Base-by-base conservation (phyloP, 1,284 basidiomycete species). In the Ustilago trichophora region DNA sequence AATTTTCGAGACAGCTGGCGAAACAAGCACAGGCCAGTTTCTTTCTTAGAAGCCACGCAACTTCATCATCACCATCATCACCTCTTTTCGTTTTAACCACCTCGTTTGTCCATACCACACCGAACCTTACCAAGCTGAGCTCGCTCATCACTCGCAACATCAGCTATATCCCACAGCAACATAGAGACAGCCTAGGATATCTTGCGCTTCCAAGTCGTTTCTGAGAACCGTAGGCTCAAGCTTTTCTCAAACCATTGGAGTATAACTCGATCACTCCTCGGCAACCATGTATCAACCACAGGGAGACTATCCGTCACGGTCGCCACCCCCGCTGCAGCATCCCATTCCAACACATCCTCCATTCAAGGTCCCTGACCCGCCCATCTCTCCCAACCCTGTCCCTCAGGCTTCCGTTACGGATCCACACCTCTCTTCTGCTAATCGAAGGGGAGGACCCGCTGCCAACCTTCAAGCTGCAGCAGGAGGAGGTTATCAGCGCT, bases 331-430 rank as follows among this genome's bases (percentile, higher is more conserved):
- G 22, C 71, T 80, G 22, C 77, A 78, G 42, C 78, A 80, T 35
- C 78, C 78, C 21, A 72, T 80, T n/a, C 77, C 78, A 8, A 80
- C 73, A 33, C 78, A 80, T 42, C 78, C 78, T 9, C 70, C 75
- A 1, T 69, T 74, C 48, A 68, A 67, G 21, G 74, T 76, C 7
- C 73, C 75, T 22, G 74, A 73, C 24, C 73, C 76, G 48, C 72
- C 73, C 18, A 56, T 70, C 37, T 65, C 75, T 18, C 60, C 75
- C 25, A 64, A 65, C 25, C 57, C 52, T 3, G 56, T 52, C 16
- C 53, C 70, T n/a, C 50, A 59, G 25, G 34, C 48, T 6, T 46
- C 50, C 21, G 49, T 63, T 19, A 34, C 56, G 7, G 58, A 73
- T 25, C 71, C 73, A 16, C 60, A 75, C 36, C 37, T 59, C 13